Percentiles rank a stretch among this genome's conserved stretches.
Conservation (phyloP, 495 filamentous ascomycete genomes). For the Aspergillus sclerotiicarbonarius region DNA sequence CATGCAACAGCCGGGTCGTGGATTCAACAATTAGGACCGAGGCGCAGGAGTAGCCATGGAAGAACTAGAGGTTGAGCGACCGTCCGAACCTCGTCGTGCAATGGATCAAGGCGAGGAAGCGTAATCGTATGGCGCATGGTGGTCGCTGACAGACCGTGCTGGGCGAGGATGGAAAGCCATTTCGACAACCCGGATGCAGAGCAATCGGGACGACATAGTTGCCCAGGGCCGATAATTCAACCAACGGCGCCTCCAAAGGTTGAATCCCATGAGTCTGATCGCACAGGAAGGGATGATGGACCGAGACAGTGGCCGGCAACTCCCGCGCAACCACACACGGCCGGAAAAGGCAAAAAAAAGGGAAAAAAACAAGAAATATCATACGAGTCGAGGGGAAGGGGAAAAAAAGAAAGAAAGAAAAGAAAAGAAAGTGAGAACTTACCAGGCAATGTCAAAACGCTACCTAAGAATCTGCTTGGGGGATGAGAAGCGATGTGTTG, state of each 20-base stretch:
- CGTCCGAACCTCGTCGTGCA: background rate
- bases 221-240: background rate
- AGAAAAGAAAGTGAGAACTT: slow-evolving; percentile 23
- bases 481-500: slow-evolving; percentile 23
- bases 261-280: slow-evolving; percentile 1
- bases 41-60: background rate
- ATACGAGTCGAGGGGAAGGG: background rate
- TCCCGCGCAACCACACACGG: slow-evolving; percentile 6
- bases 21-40: background rate
- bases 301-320: background rate
- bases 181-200: background rate
- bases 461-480: slow-evolving; percentile 16
- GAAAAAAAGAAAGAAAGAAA: slow-evolving; percentile 4
- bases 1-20: slow-evolving; percentile 8
- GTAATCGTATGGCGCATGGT: slow-evolving; percentile 11
- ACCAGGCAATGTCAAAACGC: slow-evolving; percentile 30
- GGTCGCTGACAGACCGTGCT: background rate
- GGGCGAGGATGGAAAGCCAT: background rate
- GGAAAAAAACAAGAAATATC: background rate
- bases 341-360: background rate
- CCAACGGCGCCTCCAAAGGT: background rate
- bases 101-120: background rate
- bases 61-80: slow-evolving; percentile 3
- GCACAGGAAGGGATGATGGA: background rate
- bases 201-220: background rate